Conservation (phyloP, 306 rosid species). For the Acacia confusa region DNA sequence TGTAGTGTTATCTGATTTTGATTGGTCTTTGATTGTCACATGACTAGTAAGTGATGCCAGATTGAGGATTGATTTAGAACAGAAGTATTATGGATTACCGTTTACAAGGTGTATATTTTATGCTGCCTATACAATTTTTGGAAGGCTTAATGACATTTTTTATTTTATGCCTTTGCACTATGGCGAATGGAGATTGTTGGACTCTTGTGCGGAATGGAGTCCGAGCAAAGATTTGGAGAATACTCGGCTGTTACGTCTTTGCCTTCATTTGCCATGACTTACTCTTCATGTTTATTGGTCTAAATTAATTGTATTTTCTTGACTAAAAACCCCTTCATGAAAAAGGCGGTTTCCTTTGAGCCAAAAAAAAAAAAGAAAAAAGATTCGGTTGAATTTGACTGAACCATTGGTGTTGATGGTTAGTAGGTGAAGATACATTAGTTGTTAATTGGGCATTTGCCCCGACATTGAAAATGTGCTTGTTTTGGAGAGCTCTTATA, state of each 20-base stretch:
- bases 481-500: too few species aligned
- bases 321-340: neutral
- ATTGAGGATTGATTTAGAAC: slow-evolving; percentile 18
- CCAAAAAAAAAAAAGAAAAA: too few species aligned
- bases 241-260: neutral
- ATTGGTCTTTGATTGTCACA: slow-evolving; percentile 17
- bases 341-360: too few species aligned
- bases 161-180: neutral
- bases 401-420: neutral
- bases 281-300: neutral
- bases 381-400: neutral
- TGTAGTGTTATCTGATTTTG: slow-evolving; percentile 18
- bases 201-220: neutral
- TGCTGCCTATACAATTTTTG: neutral
- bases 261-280: neutral
- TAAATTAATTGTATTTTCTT: neutral
- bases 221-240: neutral
- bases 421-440: neutral
- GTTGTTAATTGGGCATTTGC: neutral
- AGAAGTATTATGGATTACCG: slow-evolving; percentile 6
- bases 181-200: neutral
- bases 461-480: too few species aligned
- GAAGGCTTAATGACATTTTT: neutral
- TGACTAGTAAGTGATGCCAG: neutral
- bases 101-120: neutral